Base-by-base conservation (phyloP, 768 basidiomycete genomes). In the Trametes cubensis region DNA sequence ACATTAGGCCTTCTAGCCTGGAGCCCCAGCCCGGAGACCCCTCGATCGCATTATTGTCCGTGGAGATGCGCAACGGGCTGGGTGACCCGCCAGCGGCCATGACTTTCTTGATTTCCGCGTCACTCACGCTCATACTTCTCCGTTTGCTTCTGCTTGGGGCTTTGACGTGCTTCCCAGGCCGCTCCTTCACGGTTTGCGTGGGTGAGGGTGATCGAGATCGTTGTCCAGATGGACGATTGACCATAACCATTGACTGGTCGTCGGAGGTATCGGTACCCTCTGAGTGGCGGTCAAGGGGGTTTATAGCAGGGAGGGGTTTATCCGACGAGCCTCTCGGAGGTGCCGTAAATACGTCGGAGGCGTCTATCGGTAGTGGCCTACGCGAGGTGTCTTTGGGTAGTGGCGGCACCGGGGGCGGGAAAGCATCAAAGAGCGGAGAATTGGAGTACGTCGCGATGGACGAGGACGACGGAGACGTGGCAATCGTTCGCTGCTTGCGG, bases 111-210 rank as follows among this genome's bases (percentile, higher is more conserved):
- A 82, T 66, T 41, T 89, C 88, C 7, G 80, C 80, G 69, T 89
- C 85, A 53, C 87, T 82, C 54, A 89, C 83, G 66, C 90, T 92
- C 83, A 87, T 83, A 70, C 89, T 91, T 61, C 90, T 78, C 66
- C 88, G 83, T 66, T 88, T 86, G 59, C 61, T 69, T 44, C 64
- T 71, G 66, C 72, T 69, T 34, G 72, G 58, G 30, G 69, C 58
- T 66, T 71, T 74, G 47, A 62, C 34, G 34, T 63, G 62, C 25
- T 56, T 65, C 39, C 61, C 62, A 47, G 66, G 58, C 34, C 63
- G 58, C 46, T 58, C 58, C 52, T 67, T 67, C 62, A 69, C 68
- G 25, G 71, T 66, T 45, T 67, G 58, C 55, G 72, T 61, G 53
- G 73, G 64, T 5, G 72, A 67, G 41, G 69, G 67, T 38, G 69